Evolutionary conservation across 2,329 filamentous ascomycete genomes (phyloP), one percentile per base, ranked within the genome.

Genomic region (Hypoxylon sp.): DNA sequence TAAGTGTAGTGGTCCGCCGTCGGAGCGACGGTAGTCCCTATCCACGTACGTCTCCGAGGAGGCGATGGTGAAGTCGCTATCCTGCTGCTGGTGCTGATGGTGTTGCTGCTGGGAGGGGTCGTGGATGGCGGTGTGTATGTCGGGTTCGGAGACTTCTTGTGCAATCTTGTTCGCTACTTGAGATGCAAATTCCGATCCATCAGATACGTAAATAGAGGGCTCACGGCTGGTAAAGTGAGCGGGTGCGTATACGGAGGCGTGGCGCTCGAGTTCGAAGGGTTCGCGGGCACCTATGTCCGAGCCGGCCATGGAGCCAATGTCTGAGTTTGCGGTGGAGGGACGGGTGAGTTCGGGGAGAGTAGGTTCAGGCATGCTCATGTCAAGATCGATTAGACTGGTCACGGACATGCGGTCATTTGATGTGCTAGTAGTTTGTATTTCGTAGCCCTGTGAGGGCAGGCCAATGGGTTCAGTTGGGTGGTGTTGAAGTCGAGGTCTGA

Each of bases 241-340:
- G 46, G 81, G 74, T 51, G 76, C 81, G 68, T 89, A 88, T 1
- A 89, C 79, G 0, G 88, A 89, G 1, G 87, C 82, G 71, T 90
- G 88, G n/a, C 86, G 85, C 76, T 91, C 89, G 2, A 91, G 81
- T 61, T 90, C 87, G 64, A 91, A 91, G 0, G 89, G 88, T 71
- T 88, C 88, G 1, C 82, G 83, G 11, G 84, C 82, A 27, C 86
- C 84, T 33, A 86, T 77, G 63, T 89, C 86, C 0, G 88, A 88
- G 56, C 88, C 88, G 6, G 84, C 82, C 10, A 89, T 80, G 0
- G 86, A 89, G 1, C 77, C 84, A 11, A 83, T 85, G 66, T 89
- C 87, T 0, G 88, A 90, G 75, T 89, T 85, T 10, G 88, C 87
- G 0, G 87, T 89, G 1, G 88, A 89, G 0, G 88, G 88, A 1